These are phyloP conservation scores for Papilionanthe hybrid DNA, from an alignment of 116 monocot species.

Conservation along the genomic window DNA sequence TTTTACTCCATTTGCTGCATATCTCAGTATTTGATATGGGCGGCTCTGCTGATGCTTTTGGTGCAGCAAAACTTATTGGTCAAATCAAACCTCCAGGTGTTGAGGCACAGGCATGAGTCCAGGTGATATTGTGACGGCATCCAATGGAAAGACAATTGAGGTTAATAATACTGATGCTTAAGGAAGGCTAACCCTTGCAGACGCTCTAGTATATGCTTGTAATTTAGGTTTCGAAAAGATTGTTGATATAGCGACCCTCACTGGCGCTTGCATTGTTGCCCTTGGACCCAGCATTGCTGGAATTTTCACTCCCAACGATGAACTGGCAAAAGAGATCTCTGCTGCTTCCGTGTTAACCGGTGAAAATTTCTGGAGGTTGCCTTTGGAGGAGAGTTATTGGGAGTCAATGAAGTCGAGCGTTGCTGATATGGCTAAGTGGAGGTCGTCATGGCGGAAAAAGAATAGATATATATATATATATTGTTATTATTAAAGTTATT, in stretches of 20 bases:
- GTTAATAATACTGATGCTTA: too few species aligned
- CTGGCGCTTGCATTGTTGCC: constrained; percentile 84
- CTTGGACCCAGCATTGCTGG: constrained; percentile 87
- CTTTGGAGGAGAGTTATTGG: constrained; percentile 92
- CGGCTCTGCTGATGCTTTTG: constrained; percentile 90
- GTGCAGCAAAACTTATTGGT: constrained; percentile 92
- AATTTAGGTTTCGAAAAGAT: constrained; percentile 50
- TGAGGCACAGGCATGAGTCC: constrained; percentile 98
- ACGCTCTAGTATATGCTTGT: too few species aligned
- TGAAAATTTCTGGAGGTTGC: constrained; percentile 90
- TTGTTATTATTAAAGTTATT: too few species aligned
- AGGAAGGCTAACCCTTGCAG: too few species aligned
- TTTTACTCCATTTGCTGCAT: too few species aligned
- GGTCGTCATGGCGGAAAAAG: constrained; percentile 82
- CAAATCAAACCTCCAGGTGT: constrained; percentile 90
- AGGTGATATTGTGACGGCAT: constrained; percentile 95
- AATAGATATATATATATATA: too few species aligned
- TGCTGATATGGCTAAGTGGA: constrained; percentile 92
- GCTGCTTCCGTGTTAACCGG: constrained; percentile 61
- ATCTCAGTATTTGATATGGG: constrained; percentile 99
- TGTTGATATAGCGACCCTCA: constrained; percentile 87
- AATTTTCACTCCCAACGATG: constrained; percentile 79
- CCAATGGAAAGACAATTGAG: constrained; percentile 99
- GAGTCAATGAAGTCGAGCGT: constrained; percentile 91
- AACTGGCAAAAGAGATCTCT: constrained; percentile 65